Base-by-base conservation (phyloP, 2,329 filamentous ascomycete genomes). In the Botrytis sinoallii region DNA sequence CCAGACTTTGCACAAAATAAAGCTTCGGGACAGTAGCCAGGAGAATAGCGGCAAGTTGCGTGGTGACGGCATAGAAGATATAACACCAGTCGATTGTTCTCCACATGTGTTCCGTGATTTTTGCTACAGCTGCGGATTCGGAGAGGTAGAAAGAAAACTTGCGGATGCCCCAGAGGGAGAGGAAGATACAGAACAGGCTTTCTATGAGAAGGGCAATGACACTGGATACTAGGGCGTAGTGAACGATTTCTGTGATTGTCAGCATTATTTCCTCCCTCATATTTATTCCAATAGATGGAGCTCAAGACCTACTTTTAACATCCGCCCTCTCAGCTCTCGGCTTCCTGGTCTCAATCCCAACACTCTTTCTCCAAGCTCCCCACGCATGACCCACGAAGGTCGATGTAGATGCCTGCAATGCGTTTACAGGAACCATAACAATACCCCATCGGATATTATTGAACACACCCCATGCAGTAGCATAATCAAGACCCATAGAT, bases 401-500 rank as follows among this genome's bases (percentile, higher is more conserved):
- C 0, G 91, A 82, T 0, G 89, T 85, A 0, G 91, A 91, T 3
- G 88, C 88, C 80, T 94, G 90, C 0, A 93, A 83, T 0, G 90
- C 86, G 75, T 89, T 87, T 0, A 93, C 89, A 0, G 91, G 91
- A 0, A 93, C 90, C 91, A 93, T 94, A 44, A 93, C 83, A 0
- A 93, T 83, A 0, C 91, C 91, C 91, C 91, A 93, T 22, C 91
- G 86, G 60, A 93, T 93, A 0, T 90, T 93, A 72, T 88, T 91
- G 83, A 94, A 94, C 16, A 93, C 84, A 2, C 90, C 89, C 91
- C 91, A 94, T 0, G 91, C 90, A 0, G 91, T 93, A 0, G 90
- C 89, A 79, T 93, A 93, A 10, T 88, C 86, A 0, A 83, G 81
- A 0, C 91, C 90, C 74, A 93, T 84, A 0, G 86, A 82, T 0